phyloP scores from a whole-genome alignment of 345 rosid species.

The Bretschneidera sinensis region DNA sequence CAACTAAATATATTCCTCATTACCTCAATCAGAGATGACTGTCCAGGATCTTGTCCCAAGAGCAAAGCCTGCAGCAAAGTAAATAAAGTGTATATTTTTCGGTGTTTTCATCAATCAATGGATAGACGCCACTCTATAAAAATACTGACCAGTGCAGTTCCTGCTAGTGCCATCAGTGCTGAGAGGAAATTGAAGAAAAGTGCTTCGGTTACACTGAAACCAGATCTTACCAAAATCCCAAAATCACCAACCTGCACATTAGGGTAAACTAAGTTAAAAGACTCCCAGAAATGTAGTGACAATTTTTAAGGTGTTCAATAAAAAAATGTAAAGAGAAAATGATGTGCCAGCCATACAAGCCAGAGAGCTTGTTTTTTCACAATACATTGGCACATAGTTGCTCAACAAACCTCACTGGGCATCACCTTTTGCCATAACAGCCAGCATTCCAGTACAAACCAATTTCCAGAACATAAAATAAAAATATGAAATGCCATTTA shows the following conservation, averaged over 20 bases:
- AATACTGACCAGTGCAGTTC: slow-evolving; percentile 67
- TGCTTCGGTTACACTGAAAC: slow-evolving; percentile 88
- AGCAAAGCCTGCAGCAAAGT: slow-evolving; percentile 49
- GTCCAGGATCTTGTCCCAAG: slow-evolving; percentile 82
- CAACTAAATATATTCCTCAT: neutral
- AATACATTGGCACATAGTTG: too few relatives aligned
- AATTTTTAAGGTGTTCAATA: too few relatives aligned
- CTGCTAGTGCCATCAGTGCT: slow-evolving; percentile 75
- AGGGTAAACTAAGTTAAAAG: neutral
- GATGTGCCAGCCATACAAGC: too few relatives aligned
- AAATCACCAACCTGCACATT: slow-evolving; percentile 84
- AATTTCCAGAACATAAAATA: too few relatives aligned
- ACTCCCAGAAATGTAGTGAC: neutral
- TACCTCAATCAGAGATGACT: slow-evolving; percentile 84
- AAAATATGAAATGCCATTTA: too few relatives aligned
- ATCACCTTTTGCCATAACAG: too few relatives aligned
- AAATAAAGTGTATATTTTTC: too few relatives aligned
- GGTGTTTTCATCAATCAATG: too few relatives aligned
- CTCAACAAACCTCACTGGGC: too few relatives aligned
- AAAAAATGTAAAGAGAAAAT: too few relatives aligned
- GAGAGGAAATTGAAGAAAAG: slow-evolving; percentile 96
- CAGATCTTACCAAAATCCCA: slow-evolving; percentile 92
- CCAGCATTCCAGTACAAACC: too few relatives aligned
- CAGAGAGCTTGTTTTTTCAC: too few relatives aligned
- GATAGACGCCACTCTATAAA: neutral